Conservation (phyloP, 495 filamentous ascomycete genomes). For the Penicillium fimorum region DNA sequence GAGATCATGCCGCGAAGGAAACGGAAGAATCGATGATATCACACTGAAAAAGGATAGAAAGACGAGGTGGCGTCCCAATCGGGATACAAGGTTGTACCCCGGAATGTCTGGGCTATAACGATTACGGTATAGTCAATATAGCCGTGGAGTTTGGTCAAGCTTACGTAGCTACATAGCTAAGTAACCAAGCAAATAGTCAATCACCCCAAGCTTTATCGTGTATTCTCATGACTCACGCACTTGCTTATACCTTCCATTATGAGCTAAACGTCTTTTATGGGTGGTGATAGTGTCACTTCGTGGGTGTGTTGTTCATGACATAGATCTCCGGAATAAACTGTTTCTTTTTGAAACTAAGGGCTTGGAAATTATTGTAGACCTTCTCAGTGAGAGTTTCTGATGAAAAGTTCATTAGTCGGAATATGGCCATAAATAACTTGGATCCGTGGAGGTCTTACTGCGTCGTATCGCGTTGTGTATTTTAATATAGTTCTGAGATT, state of each 20-base stretch:
- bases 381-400: not conserved
- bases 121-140: no score
- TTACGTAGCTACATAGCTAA: not conserved
- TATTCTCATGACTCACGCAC: not conserved
- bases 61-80: not conserved
- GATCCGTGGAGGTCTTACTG: not conserved
- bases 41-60: not conserved
- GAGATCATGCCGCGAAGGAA: not conserved
- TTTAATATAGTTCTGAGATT: not conserved
- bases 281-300: not conserved
- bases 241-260: not conserved
- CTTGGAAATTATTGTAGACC: not conserved
- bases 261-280: not conserved
- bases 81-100: not conserved
- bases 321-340: not conserved
- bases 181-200: not conserved
- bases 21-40: not conserved
- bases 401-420: not conserved
- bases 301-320: not conserved
- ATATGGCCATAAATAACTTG: not conserved
- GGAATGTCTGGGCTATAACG: no score
- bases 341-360: not conserved
- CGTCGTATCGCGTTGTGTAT: not conserved
- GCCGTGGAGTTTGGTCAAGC: no score
- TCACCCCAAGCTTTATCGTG: no score